Percentiles rank a stretch among this genome's conserved stretches.
Conservation (phyloP, 2,329 filamentous ascomycete species). For the Bipolaris oryzae region DNA sequence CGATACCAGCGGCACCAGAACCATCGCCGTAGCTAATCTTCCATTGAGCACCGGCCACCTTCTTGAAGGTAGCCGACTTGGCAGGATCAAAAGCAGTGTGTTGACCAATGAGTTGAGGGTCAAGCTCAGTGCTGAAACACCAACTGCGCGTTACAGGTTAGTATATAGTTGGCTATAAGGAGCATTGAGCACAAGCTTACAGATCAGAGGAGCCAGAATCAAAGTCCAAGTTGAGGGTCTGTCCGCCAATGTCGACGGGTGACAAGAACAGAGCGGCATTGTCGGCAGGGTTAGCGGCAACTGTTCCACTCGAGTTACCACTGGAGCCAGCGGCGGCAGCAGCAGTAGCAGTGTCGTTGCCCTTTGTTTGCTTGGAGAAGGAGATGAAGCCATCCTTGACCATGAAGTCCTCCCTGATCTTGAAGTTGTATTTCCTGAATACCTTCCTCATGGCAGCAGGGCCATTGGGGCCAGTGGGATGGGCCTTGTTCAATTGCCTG, state of each 20-base stretch:
- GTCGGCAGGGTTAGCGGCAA: constrained; percentile 67
- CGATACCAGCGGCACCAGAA: constrained; percentile 66
- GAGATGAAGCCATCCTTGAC: constrained; percentile 50
- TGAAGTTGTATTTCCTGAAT: constrained; percentile 68
- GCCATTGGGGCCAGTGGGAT: constrained; percentile 60
- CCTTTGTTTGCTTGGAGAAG: constrained; percentile 21
- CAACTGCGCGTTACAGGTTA: constrained; percentile 55
- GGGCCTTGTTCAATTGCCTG: constrained; percentile 61
- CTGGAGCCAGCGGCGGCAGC: constrained; percentile 33
- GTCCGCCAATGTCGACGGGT: constrained; percentile 71
- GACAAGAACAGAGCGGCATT: constrained; percentile 74
- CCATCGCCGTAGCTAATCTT: constrained; percentile 72
- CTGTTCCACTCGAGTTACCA: constrained; percentile 58
- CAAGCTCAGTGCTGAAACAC: constrained; percentile 70
- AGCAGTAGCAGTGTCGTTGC: constrained; percentile 15
- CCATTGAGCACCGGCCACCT: constrained; percentile 61
- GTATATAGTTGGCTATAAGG: constrained; percentile 3
- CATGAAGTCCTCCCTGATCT: constrained; percentile 29
- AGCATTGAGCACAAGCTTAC: constrained; percentile 46
- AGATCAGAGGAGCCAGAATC: constrained; percentile 78
- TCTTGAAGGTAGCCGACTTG: constrained; percentile 59
- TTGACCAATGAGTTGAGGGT: constrained; percentile 51
- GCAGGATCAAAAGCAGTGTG: constrained; percentile 63
- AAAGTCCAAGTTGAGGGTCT: constrained; percentile 72
- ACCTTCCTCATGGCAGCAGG: constrained; percentile 67